These are phyloP conservation scores for Lasiosphaeria ovina DNA, from an alignment of 495 filamentous ascomycete species.

Conservation along the genomic window DNA sequence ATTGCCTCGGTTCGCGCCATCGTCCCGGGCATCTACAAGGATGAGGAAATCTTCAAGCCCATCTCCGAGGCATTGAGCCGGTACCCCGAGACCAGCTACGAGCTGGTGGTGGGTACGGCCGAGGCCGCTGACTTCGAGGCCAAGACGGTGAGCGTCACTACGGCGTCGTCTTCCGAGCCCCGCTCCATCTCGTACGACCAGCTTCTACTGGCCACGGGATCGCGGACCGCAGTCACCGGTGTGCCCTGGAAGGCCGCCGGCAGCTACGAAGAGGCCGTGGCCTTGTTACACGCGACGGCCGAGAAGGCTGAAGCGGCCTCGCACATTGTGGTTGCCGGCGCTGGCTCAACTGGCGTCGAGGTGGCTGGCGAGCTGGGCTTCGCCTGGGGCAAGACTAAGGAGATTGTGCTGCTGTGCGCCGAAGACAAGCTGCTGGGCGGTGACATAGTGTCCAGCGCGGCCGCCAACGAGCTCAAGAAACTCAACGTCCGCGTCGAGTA, in stretches of 20 bases:
- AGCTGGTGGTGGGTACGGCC: slow-evolving; percentile 44
- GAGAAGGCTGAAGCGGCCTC: slow-evolving; percentile 32
- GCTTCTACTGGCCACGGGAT: slow-evolving; percentile 87
- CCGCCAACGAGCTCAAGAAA: slow-evolving; percentile 45
- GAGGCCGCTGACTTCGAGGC: slow-evolving; percentile 34
- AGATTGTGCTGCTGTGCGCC: slow-evolving; percentile 50
- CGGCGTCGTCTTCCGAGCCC: slow-evolving; percentile 21
- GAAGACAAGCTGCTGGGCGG: slow-evolving; percentile 40
- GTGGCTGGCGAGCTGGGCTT: slow-evolving; percentile 43
- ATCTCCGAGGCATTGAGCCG: slow-evolving; percentile 38
- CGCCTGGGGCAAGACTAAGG: slow-evolving; percentile 46
- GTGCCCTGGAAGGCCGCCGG: slow-evolving; percentile 45
- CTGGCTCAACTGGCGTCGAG: slow-evolving; percentile 45
- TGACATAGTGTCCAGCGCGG: slow-evolving; percentile 31
- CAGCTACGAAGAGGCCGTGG: slow-evolving; percentile 36
- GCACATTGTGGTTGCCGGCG: slow-evolving; percentile 46
- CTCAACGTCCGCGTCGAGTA: slow-evolving; percentile 50
- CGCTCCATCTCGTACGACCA: slow-evolving; percentile 64
- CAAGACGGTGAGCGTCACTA: slow-evolving; percentile 57
- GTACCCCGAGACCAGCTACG: slow-evolving; percentile 38
- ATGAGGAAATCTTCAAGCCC: slow-evolving; percentile 47
- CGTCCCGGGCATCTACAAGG: slow-evolving; percentile 46
- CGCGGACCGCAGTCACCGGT: slow-evolving; percentile 57
- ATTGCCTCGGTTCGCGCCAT: slow-evolving; percentile 55
- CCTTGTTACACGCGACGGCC: slow-evolving; percentile 27